Evolutionary conservation across 176 grass and related monocot species (phyloP).

Genomic region (Ampelocalamus luodianensis): DNA sequence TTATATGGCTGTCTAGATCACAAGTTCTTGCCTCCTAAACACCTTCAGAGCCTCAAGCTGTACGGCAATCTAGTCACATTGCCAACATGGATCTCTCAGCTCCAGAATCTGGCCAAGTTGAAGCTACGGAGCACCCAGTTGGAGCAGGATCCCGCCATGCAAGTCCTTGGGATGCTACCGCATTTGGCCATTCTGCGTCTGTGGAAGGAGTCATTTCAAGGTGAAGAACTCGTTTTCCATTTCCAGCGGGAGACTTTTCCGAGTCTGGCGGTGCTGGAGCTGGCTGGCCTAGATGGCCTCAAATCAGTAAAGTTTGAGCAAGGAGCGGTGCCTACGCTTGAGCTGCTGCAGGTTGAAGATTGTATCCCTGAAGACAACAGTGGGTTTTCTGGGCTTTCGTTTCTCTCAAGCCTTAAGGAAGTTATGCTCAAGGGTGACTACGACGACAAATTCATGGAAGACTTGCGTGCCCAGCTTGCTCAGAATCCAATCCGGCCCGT

Average conservation of each 20-base stretch:
- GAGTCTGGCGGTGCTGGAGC: background rate
- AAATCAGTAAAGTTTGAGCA: background rate
- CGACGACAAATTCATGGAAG: background rate
- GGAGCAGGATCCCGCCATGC: fast-evolving
- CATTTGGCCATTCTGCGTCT: background rate
- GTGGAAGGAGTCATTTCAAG: background rate
- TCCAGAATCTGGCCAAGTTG: background rate
- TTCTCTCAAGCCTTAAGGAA: background rate
- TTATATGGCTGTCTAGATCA: background rate
- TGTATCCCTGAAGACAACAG: fast-evolving
- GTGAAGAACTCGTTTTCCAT: background rate
- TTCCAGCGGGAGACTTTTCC: background rate
- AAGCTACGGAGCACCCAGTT: background rate
- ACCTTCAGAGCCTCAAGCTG: background rate
- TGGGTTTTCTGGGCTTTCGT: background rate
- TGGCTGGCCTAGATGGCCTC: fast-evolving
- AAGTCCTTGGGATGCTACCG: background rate
- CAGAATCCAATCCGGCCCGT: background rate
- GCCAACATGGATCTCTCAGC: background rate
- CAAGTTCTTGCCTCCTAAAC: fast-evolving
- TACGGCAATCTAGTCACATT: background rate
- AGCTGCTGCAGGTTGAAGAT: background rate
- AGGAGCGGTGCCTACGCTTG: background rate
- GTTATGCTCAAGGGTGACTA: background rate
- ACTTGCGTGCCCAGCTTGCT: background rate